A percentile compares a stretch with the other conserved stretches of the same genome.
Conservation (phyloP, 2,329 filamentous ascomycete species). For the Colletotrichum neosansevieriae region DNA sequence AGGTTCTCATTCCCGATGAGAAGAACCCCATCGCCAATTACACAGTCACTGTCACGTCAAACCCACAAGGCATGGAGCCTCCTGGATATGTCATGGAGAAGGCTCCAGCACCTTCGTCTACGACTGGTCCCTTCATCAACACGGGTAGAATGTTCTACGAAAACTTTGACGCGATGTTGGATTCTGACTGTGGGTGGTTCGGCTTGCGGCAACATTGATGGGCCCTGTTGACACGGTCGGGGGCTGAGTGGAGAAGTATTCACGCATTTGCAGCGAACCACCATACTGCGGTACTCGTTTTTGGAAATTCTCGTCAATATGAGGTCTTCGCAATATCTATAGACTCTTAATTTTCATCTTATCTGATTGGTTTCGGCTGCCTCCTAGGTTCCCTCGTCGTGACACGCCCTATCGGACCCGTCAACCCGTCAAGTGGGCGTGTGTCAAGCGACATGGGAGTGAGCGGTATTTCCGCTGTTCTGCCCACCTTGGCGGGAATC, state of each 20-base stretch:
- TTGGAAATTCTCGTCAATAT: neutral
- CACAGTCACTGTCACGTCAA: neutral
- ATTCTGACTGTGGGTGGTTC: conserved; percentile 17
- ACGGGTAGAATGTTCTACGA: conserved; percentile 7
- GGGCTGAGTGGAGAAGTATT: neutral
- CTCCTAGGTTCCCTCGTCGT: no score
- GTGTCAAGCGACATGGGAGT: conserved; percentile 5
- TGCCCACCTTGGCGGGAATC: neutral
- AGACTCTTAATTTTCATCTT: no score
- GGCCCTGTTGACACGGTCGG: no score
- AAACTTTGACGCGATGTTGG: conserved; percentile 9
- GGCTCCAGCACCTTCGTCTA: neutral
- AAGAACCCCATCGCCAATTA: conserved; percentile 17
- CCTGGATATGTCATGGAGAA: neutral
- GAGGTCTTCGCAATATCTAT: no score
- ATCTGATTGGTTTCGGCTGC: no score
- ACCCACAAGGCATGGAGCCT: neutral
- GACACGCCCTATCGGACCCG: no score
- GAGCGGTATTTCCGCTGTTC: conserved; percentile 1
- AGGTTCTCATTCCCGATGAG: conserved; percentile 10
- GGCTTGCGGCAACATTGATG: neutral
- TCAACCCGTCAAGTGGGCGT: conserved; percentile 12
- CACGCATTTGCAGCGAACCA: neutral
- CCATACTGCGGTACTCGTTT: neutral
- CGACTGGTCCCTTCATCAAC: neutral